These are phyloP conservation scores for Vachellia pachyceras DNA, from an alignment of 306 rosid genomes.

Conservation along the genomic window DNA sequence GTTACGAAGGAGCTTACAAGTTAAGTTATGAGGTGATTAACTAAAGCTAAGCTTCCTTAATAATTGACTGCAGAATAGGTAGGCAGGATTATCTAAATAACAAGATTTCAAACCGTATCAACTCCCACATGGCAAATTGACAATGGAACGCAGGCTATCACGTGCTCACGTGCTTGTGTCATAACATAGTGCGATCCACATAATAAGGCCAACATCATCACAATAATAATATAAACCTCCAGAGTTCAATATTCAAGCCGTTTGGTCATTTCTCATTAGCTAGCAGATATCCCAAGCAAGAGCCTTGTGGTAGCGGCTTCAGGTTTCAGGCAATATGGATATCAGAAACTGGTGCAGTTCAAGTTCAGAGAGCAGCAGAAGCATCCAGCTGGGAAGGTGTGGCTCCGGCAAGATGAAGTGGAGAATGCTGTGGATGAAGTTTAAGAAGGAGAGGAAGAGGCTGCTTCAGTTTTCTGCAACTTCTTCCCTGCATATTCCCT, in stretches of 20 bases:
- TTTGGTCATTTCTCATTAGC: background rate
- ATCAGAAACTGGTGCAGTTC: slow-evolving; percentile 42
- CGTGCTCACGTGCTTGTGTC: slow-evolving; percentile 19
- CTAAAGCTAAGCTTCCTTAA: background rate
- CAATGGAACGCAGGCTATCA: slow-evolving; percentile 27
- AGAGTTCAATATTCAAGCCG: background rate
- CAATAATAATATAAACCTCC: background rate
- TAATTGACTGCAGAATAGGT: background rate
- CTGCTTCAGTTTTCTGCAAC: slow-evolving; percentile 33
- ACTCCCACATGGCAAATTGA: slow-evolving; percentile 39
- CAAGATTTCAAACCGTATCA: background rate
- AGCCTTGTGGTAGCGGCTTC: background rate
- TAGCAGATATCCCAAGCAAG: background rate
- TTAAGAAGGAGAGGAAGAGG: slow-evolving; percentile 55
- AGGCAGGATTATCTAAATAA: background rate
- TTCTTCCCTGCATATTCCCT: slow-evolving; percentile 35
- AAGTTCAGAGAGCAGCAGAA: slow-evolving; percentile 22
- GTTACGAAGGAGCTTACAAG: too few relatives aligned
- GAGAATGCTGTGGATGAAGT: slow-evolving; percentile 44
- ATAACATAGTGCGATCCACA: slow-evolving; percentile 24
- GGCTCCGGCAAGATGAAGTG: slow-evolving; percentile 40
- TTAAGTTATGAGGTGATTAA: too few relatives aligned
- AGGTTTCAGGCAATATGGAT: slow-evolving; percentile 42
- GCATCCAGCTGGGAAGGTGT: slow-evolving; percentile 44
- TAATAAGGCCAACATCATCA: background rate